These are phyloP conservation scores for Amanita thiersii DNA, from an alignment of 768 basidiomycete species.

Conservation along the genomic window DNA sequence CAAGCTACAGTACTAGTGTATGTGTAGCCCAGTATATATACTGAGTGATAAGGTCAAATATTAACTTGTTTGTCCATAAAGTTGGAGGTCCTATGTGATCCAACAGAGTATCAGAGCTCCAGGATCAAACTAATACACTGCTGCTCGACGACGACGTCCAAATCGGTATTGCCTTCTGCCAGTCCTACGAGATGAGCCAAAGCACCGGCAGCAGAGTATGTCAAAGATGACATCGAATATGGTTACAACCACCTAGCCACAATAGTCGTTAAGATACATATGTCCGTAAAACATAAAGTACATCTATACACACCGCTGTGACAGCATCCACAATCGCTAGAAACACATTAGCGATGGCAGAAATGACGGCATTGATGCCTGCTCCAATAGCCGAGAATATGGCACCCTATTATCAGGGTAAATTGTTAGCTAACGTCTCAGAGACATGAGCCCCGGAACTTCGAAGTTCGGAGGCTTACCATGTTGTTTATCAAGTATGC, in stretches of 20 bases:
- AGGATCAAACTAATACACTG: too few relatives aligned
- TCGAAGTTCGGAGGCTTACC: not conserved
- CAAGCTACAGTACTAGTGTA: too few relatives aligned
- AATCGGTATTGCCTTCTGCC: too few relatives aligned
- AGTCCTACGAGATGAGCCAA: constrained; percentile 26
- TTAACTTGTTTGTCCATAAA: too few relatives aligned
- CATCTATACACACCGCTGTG: constrained; percentile 39
- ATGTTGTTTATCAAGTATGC: constrained; percentile 4
- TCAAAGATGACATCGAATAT: constrained; percentile 57
- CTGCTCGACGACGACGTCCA: too few relatives aligned
- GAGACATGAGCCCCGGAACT: not conserved
- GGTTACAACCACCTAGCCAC: constrained; percentile 56
- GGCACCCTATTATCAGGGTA: constrained; percentile 35
- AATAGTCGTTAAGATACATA: not conserved
- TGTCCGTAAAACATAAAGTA: not conserved
- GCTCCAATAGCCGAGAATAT: constrained; percentile 58
- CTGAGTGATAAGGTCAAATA: too few relatives aligned
- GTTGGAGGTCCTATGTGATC: too few relatives aligned
- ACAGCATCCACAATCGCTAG: constrained; percentile 55
- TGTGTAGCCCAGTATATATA: too few relatives aligned
- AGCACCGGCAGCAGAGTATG: constrained; percentile 45
- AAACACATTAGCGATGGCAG: constrained; percentile 49
- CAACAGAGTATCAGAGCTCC: too few relatives aligned
- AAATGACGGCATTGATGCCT: constrained; percentile 51
- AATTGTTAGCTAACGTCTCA: too few relatives aligned